Conservation (phyloP, 306 rosid genomes). For the Begonia loranthoides region DNA sequence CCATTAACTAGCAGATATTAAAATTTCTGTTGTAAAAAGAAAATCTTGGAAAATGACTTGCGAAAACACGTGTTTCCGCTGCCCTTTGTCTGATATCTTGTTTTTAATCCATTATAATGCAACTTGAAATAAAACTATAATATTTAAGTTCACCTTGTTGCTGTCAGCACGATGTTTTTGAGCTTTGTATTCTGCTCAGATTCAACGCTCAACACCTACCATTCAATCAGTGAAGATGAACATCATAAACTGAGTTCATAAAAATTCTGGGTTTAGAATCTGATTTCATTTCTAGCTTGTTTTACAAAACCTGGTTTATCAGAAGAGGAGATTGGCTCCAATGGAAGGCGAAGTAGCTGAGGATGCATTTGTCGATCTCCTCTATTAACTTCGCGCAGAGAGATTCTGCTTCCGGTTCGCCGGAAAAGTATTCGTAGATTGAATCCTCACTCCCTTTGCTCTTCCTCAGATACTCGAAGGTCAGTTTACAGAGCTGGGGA, state of each 20-base stretch:
- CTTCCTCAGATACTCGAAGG: constrained; percentile 39
- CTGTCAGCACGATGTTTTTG: constrained; percentile 39
- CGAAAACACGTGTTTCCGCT: too few relatives aligned
- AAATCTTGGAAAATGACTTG: too few relatives aligned
- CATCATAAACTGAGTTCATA: too few relatives aligned
- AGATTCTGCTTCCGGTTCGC: constrained; percentile 23
- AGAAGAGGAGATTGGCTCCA: constrained; percentile 56
- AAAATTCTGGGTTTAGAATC: too few relatives aligned
- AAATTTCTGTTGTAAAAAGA: too few relatives aligned
- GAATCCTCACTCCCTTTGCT: constrained; percentile 37
- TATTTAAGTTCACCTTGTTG: constrained; percentile 38
- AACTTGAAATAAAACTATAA: background rate
- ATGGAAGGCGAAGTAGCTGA: constrained; percentile 64
- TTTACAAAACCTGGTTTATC: constrained; percentile 43
- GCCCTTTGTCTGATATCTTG: too few relatives aligned
- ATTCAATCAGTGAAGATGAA: background rate
- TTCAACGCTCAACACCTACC: constrained; percentile 40
- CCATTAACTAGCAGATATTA: too few relatives aligned
- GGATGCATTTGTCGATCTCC: constrained; percentile 67
- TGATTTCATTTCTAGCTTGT: too few relatives aligned
- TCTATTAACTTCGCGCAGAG: constrained; percentile 32
- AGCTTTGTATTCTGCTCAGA: constrained; percentile 35
- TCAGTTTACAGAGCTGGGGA: constrained; percentile 41
- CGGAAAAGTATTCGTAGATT: constrained; percentile 33
- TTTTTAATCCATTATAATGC: too few relatives aligned